Conservation (phyloP, 139 green algal species). For the Picochlorum sp. region DNA sequence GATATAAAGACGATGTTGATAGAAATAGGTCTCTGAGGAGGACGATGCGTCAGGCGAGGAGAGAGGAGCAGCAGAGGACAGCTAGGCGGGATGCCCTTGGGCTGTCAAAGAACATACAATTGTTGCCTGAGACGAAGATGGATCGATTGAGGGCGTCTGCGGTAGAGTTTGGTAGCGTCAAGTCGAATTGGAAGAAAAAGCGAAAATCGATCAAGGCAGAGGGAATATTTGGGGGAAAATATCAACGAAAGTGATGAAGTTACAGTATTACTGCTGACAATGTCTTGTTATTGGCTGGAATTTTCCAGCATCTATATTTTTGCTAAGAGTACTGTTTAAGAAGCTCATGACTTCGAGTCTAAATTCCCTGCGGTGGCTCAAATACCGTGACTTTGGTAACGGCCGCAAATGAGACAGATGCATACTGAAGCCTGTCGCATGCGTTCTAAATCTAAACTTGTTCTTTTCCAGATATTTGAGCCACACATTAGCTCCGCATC, state of each 20-base stretch:
- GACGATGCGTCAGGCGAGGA: constrained; percentile 21
- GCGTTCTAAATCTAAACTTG: constrained; percentile 7
- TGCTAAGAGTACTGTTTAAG: background rate
- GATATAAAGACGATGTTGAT: constrained; percentile 7
- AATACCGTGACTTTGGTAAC: background rate
- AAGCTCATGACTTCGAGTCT: background rate
- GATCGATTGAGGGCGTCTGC: constrained; percentile 41
- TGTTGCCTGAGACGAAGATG: constrained; percentile 41
- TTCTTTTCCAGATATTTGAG: background rate
- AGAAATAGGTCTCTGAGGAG: constrained; percentile 16
- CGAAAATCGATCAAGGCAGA: constrained; percentile 12
- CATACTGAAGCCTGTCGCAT: constrained; percentile 2
- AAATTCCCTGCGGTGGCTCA: background rate
- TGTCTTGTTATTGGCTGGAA: constrained; percentile 1
- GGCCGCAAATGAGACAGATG: background rate
- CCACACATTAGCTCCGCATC: constrained; percentile 2
- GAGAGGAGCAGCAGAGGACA: constrained; percentile 30
- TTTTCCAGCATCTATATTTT: background rate
- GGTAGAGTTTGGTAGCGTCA: constrained; percentile 22
- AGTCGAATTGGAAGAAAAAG: constrained; percentile 16
- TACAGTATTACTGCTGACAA: background rate
- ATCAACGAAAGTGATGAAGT: background rate
- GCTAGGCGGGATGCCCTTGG: constrained; percentile 38
- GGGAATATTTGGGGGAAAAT: background rate
- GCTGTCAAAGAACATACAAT: constrained; percentile 43